phyloP scores from a whole-genome alignment of 768 basidiomycete species.

The Clathrus columnatus region DNA sequence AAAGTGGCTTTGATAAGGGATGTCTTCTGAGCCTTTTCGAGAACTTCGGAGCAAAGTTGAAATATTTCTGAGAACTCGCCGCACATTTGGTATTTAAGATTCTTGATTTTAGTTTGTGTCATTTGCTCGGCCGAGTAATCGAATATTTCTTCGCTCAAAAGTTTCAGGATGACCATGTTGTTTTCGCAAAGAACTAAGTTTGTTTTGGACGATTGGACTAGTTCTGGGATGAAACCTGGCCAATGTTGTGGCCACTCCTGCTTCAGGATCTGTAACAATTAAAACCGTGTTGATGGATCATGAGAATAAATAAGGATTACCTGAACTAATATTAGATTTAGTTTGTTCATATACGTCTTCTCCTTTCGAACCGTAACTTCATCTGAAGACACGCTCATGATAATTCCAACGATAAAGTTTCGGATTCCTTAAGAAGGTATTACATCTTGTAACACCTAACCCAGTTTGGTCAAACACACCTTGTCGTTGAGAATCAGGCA shows the following conservation, averaged over 20 bases:
- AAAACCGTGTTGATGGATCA: neutral
- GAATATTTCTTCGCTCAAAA: slow-evolving; percentile 42
- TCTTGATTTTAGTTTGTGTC: slow-evolving; percentile 41
- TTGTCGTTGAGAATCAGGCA: slow-evolving; percentile 36
- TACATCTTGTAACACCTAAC: slow-evolving; percentile 4
- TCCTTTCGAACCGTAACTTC: slow-evolving; percentile 32
- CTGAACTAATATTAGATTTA: slow-evolving; percentile 41
- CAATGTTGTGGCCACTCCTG: slow-evolving; percentile 45
- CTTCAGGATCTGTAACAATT: slow-evolving; percentile 33
- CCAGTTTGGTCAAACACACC: slow-evolving; percentile 19
- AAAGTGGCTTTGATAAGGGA: slow-evolving; percentile 39
- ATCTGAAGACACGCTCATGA: slow-evolving; percentile 34
- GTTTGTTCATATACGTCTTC: slow-evolving; percentile 37
- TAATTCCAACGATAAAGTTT: slow-evolving; percentile 39
- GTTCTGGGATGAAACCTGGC: slow-evolving; percentile 41
- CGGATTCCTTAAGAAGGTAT: slow-evolving; percentile 27
- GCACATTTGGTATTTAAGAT: slow-evolving; percentile 39
- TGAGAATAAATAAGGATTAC: slow-evolving; percentile 18
- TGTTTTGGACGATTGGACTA: slow-evolving; percentile 38
- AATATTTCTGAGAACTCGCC: slow-evolving; percentile 37
- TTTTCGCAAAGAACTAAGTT: slow-evolving; percentile 42
- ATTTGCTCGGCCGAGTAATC: slow-evolving; percentile 44
- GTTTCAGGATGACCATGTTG: slow-evolving; percentile 45
- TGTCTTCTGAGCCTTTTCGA: slow-evolving; percentile 38
- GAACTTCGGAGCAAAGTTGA: slow-evolving; percentile 38